These are phyloP conservation scores for Bocquillonia castaneifolia DNA, from an alignment of 441 rosid genomes.

Conservation along the genomic window DNA sequence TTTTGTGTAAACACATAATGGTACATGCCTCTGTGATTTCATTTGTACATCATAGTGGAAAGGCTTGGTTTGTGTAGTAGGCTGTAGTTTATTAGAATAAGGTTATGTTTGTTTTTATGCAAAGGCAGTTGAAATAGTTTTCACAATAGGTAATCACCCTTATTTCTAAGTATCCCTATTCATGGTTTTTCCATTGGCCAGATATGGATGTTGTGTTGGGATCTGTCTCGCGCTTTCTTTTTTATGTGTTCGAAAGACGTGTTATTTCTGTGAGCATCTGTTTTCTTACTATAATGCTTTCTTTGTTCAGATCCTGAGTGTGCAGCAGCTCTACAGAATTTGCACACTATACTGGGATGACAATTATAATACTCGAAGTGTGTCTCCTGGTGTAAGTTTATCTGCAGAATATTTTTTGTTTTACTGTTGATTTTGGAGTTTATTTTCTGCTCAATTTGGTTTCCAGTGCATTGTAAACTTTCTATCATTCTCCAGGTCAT, in stretches of 20 bases:
- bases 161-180: background rate
- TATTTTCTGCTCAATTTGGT: background rate
- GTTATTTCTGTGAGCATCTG: background rate
- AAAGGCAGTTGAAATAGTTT: background rate
- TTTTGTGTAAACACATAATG: background rate
- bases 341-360: conserved; percentile 96
- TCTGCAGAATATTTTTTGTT: conserved; percentile 1
- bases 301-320: conserved; percentile 78
- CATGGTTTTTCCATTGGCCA: background rate
- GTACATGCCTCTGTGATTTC: no score
- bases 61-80: no score
- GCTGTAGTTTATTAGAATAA: no score
- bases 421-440: conserved; percentile 2
- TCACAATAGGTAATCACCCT: background rate
- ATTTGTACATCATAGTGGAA: no score
- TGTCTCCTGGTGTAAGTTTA: conserved; percentile 70
- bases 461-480: conserved; percentile 15
- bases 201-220: background rate
- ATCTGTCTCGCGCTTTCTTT: background rate
- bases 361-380: conserved; percentile 96
- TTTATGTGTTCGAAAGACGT: background rate
- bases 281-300: conserved; percentile 17
- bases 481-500: conserved; percentile 58
- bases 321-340: conserved; percentile 95
- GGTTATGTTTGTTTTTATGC: background rate